Evolutionary conservation across 169 alveolate species (phyloP), one percentile per base, ranked within the genome.

Genomic region (Cytauxzoon felis): DNA sequence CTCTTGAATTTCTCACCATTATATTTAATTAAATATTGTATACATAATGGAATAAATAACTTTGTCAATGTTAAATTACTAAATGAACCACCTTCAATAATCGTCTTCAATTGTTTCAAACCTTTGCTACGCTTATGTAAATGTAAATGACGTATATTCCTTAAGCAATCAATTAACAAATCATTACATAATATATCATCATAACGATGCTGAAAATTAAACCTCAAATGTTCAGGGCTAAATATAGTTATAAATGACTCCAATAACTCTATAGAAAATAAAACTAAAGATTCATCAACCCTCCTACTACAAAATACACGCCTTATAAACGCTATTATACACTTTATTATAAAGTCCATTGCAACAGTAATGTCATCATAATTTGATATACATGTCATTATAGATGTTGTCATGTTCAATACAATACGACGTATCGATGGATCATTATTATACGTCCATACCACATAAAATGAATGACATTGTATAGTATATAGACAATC

Each of bases 371-470:
- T 13, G 7, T 29, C 29, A 23, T 23, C 58, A 18, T 11, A 18
- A 16, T 11, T 41, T 18, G 32, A 24, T 26, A 48, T 62, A 2
- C 24, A 3, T n/a, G 5, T n/a, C 73, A 66, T 66, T 21, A 71
- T 49, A 3, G 61, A 8, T 19, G 29, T 21, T 18, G 82, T 56
- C 50, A 71, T 33, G 13, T 23, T 8, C 16, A 61, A 23, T 33
- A 71, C 82, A 8, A 42, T 26, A 24, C 82, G 43, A 13, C 82
- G 58, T 11, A 71, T 68, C 5, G 62, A 43, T 2, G 82, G 82
- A 27, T 71, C 82, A 13, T 49, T 52, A 34, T 58, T 64, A 21
- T 65, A 60, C 23, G 3, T n/a, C 18, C 45, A 58, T 21, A 71
- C 11, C 24, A 71, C 40, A 16, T 51, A 71, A 27, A 71, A 29